Base-by-base conservation (phyloP, 139 green algal genomes). In the Micractinium sp. region DNA sequence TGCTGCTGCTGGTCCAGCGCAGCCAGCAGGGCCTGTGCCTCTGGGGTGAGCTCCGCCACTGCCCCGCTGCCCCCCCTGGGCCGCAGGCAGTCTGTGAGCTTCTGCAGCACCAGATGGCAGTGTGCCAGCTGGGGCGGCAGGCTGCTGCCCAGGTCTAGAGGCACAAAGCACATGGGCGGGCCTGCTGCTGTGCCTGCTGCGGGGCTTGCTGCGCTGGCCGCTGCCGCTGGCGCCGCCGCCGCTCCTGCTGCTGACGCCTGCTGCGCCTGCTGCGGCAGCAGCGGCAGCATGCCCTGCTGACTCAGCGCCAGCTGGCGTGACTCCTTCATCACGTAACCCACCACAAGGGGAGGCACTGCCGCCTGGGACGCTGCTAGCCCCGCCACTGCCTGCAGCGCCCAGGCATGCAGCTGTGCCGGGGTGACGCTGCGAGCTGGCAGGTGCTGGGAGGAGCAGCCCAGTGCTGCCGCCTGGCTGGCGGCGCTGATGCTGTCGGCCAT, bases 41-140 rank as follows among this genome's bases (percentile, higher is more conserved):
- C 89, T 0, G 78, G 5, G 31, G 74, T 82, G 76, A 86, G 82
- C 5, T 77, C 38, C 0, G 87, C 60, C 82, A 92, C 82, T 3
- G 47, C 77, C 73, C 78, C 63, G 63, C 85, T 66, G 74, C 87
- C 82, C 9, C 31, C 53, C 16, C 56, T 80, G 5, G 78, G 35
- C 56, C 89, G 87, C 75, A 96, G 89, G 85, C 93, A 93, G 80
- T 96, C 93, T 15, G 91, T 95, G 41, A 92, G 95, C 89, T 97
- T 97, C 76, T 97, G 95, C 85, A 97, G 94, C 39, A 97, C n/a
- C 0, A 92, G 38, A n/a, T 97, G 82, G 78, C 93, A 91, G 75
- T 29, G 83, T 7, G 84, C 69, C 53, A 84, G 81, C 78, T 96
- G 91, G 18, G 41, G 33, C 33, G 87, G 79, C 87, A 94, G 79